Evolutionary conservation across 805 yeast species (phyloP).

Genomic region (Wickerhamomyces pijperi): DNA sequence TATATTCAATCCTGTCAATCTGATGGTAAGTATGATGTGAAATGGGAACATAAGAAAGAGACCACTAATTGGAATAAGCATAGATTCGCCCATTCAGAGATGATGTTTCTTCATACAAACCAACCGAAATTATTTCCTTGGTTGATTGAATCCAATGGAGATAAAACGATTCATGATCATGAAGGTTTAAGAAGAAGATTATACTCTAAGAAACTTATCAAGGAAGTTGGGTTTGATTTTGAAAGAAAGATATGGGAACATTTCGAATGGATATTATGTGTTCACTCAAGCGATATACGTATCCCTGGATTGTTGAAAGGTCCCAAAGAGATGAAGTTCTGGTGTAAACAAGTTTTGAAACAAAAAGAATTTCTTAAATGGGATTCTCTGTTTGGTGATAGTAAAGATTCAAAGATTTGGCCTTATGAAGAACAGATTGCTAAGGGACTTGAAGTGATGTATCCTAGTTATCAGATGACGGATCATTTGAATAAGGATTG

Average conservation of each 20-base stretch:
- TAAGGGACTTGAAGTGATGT: too few relatives aligned
- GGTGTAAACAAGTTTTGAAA: conserved; percentile 27
- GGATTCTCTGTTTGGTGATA: conserved; percentile 1
- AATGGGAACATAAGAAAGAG: too few relatives aligned
- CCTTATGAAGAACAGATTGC: too few relatives aligned
- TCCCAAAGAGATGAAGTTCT: conserved; percentile 24
- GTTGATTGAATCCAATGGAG: conserved; percentile 17
- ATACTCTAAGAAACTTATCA: conserved; percentile 9
- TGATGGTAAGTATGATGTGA: too few relatives aligned
- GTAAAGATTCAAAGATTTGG: too few relatives aligned
- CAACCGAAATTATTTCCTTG: conserved; percentile 20
- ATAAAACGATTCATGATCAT: conserved; percentile 11
- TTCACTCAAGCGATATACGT: conserved; percentile 23
- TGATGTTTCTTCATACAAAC: conserved; percentile 18
- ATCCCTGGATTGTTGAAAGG: conserved; percentile 17
- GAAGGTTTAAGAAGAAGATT: conserved; percentile 14
- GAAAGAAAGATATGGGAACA: conserved; percentile 19
- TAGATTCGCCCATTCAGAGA: conserved; percentile 11
- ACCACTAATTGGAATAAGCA: conserved; percentile 5
- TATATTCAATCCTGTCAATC: too few relatives aligned
- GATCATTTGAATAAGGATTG: too few relatives aligned
- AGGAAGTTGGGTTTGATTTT: conserved; percentile 19
- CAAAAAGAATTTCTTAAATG: conserved; percentile 25
- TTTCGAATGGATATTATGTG: conserved; percentile 18
- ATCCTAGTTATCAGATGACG: too few relatives aligned